A percentile compares a stretch with the other conserved stretches of the same genome.
Evolutionary conservation across 2,329 filamentous ascomycete species (phyloP).

Genomic region (Bipolaris victoriae): DNA sequence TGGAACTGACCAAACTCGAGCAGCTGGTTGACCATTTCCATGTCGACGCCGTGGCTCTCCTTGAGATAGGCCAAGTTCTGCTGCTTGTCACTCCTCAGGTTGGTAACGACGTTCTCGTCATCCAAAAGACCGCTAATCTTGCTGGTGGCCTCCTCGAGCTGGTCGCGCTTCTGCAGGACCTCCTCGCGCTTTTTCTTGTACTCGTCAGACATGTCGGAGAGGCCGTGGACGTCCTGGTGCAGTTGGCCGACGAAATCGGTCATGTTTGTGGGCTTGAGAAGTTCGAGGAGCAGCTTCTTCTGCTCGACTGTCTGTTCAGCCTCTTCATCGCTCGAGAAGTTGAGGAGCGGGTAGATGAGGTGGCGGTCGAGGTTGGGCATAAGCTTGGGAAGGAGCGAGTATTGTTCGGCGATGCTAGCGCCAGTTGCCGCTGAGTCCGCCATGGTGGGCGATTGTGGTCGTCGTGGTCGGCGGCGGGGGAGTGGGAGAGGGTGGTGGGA

Average conservation of each 20-base stretch:
- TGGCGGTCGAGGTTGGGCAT: constrained; percentile 94
- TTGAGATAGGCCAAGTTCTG: constrained; percentile 98
- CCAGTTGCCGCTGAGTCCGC: constrained; percentile 54
- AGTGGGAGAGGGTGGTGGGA: constrained; percentile 16
- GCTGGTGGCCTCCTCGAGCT: constrained; percentile 83
- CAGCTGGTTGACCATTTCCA: constrained; percentile 93
- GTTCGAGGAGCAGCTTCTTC: constrained; percentile 85
- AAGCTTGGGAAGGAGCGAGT: constrained; percentile 85
- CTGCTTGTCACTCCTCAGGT: constrained; percentile 94
- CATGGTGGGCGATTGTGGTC: constrained; percentile 44
- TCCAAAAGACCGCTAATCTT: constrained; percentile 87
- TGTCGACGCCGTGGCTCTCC: constrained; percentile 92
- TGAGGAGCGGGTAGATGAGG: constrained; percentile 93
- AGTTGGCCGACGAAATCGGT: constrained; percentile 94
- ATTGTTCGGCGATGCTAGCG: constrained; percentile 70
- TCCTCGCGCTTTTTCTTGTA: constrained; percentile 89
- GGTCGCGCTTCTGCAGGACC: constrained; percentile 80
- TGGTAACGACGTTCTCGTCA: constrained; percentile 87
- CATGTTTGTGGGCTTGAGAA: constrained; percentile 98
- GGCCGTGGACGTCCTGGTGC: constrained; percentile 85
- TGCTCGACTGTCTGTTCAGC: constrained; percentile 77
- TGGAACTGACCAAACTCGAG: constrained; percentile 97
- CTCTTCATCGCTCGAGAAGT: constrained; percentile 84
- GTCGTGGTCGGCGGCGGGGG: constrained; percentile 10
- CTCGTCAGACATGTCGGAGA: constrained; percentile 78